These are phyloP conservation scores for Larix kaempferi DNA, from an alignment of 75 land plant genomes.

Conservation along the genomic window DNA sequence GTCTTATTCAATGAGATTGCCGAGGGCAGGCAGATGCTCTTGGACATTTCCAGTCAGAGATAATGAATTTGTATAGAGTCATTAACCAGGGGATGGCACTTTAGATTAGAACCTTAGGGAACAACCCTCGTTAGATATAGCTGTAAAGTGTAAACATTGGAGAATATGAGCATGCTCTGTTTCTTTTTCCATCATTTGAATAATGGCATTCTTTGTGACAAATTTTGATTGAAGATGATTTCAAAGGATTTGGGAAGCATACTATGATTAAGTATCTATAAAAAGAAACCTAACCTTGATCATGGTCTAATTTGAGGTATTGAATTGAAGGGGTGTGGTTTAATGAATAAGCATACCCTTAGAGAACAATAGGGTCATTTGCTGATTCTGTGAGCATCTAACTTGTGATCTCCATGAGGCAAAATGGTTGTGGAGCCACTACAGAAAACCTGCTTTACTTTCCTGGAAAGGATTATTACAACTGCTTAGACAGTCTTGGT, in stretches of 20 bases:
- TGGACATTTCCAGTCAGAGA: slow-evolving; percentile 51
- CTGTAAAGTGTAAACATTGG: not conserved
- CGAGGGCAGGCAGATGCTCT: slow-evolving; percentile 65
- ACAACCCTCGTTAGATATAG: not conserved
- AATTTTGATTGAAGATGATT: slow-evolving; percentile 2
- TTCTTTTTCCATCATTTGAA: not conserved
- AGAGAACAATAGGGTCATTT: not conserved
- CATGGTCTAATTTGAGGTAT: not conserved
- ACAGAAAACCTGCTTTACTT: not conserved
- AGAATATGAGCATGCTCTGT: not conserved
- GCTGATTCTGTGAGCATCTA: not conserved
- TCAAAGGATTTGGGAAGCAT: not conserved
- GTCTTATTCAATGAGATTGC: slow-evolving; percentile 78
- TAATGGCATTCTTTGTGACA: slow-evolving; percentile 3
- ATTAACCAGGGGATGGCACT: too few species aligned
- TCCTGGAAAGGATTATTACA: not conserved
- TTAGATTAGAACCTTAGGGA: not conserved
- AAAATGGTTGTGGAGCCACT: not conserved
- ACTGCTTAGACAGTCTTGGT: not conserved
- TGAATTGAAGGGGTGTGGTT: not conserved
- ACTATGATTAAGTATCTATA: not conserved
- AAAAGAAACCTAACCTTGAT: not conserved
- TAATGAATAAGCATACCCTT: not conserved
- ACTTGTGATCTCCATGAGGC: not conserved
- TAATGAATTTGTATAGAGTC: slow-evolving; percentile 2